Evolutionary conservation across 2,329 filamentous ascomycete genomes (phyloP).

Genomic region (Cladobotryum protrusum): DNA sequence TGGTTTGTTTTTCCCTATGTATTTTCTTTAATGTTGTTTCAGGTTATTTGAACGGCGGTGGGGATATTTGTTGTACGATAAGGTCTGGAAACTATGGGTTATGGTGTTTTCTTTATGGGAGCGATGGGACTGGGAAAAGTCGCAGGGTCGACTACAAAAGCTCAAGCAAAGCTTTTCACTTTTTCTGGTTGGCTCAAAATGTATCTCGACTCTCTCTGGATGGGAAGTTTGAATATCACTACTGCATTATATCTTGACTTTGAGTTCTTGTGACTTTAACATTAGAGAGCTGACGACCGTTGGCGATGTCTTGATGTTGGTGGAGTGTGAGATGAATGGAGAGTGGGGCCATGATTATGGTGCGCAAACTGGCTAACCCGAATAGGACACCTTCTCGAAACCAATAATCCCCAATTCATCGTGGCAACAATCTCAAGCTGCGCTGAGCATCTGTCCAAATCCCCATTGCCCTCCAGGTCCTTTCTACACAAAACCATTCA

Average conservation of each 20-base stretch:
- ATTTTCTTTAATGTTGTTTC: background rate
- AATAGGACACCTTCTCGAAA: background rate
- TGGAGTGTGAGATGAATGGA: too few species aligned
- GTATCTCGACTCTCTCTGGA: background rate
- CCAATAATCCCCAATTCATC: background rate
- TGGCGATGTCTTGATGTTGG: too few species aligned
- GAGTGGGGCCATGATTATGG: too few species aligned
- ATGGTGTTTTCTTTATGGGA: background rate
- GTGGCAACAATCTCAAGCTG: slow-evolving; percentile 1
- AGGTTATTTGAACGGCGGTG: slow-evolving; percentile 2
- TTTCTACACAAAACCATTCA: background rate
- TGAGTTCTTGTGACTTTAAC: too few species aligned
- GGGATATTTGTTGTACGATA: slow-evolving; percentile 10
- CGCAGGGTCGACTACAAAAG: slow-evolving; percentile 2
- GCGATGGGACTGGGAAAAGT: background rate
- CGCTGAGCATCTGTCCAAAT: background rate
- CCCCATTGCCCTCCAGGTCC: background rate
- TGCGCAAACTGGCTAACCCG: background rate
- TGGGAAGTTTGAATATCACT: background rate
- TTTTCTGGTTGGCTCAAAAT: background rate
- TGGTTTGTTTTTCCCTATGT: background rate
- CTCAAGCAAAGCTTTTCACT: background rate
- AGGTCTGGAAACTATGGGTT: slow-evolving; percentile 3
- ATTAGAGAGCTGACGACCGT: too few species aligned
- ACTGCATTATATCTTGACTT: too few species aligned